Percentiles rank a stretch among this genome's conserved stretches.
phyloP scores from a whole-genome alignment of 1,139 yeast genomes.

The Hanseniaspora uvarum region DNA sequence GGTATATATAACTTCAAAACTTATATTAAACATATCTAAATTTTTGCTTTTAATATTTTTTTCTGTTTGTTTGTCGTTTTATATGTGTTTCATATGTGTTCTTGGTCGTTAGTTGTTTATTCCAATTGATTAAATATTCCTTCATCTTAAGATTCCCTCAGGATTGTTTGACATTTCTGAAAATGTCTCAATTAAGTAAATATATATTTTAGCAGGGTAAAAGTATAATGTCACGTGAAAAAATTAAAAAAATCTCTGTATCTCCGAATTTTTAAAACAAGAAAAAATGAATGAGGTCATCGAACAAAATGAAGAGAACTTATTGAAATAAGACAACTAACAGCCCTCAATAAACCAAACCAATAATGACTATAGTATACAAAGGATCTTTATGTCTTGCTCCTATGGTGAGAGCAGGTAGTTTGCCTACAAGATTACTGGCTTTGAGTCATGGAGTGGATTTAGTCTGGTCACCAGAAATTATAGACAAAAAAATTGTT shows the following conservation, averaged over 20 bases:
- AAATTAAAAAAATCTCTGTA: background rate
- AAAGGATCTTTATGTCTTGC: slow-evolving; percentile 75
- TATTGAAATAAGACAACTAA: background rate
- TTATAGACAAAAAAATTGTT: slow-evolving; percentile 72
- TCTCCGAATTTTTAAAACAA: background rate
- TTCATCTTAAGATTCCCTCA: too few species aligned
- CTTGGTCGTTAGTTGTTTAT: background rate
- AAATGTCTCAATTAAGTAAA: background rate
- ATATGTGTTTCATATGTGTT: background rate
- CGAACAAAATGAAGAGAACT: too few species aligned
- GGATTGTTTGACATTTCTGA: background rate
- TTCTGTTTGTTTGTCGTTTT: background rate
- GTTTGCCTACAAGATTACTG: slow-evolving; percentile 74
- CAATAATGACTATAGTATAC: slow-evolving; percentile 36
- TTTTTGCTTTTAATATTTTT: too few species aligned
- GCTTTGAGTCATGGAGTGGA: slow-evolving; percentile 82
- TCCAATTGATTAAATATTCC: background rate
- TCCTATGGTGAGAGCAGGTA: slow-evolving; percentile 95
- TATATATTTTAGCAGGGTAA: background rate
- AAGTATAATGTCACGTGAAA: background rate
- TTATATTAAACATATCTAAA: too few species aligned
- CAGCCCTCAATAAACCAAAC: background rate
- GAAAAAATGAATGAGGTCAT: background rate
- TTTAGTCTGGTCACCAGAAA: slow-evolving; percentile 91
- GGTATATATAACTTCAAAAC: too few species aligned